Conservation (phyloP, 805 yeast species). For the Starmerella ratchasimensis region DNA sequence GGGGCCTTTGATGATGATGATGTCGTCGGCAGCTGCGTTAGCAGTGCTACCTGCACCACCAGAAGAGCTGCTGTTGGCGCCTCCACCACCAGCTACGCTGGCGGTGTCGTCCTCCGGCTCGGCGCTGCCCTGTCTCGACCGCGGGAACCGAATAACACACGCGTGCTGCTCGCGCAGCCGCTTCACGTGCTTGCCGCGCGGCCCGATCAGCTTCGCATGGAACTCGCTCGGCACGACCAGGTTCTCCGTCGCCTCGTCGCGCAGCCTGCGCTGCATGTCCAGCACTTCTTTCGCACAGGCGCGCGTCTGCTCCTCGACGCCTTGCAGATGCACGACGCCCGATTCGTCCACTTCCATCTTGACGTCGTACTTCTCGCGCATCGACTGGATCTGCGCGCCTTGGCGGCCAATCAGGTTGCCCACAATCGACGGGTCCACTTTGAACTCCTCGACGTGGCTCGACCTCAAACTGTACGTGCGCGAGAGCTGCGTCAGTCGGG, state of each 20-base stretch:
- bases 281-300: slow-evolving; percentile 50
- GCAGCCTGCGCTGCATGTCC: slow-evolving; percentile 56
- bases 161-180: slow-evolving; percentile 79
- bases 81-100: neutral
- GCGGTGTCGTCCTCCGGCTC: slow-evolving; percentile 26
- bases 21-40: too few species aligned
- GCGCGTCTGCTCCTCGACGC: slow-evolving; percentile 64
- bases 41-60: neutral
- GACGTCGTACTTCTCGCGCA: slow-evolving; percentile 63
- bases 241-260: slow-evolving; percentile 60
- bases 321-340: slow-evolving; percentile 49
- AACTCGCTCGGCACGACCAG: slow-evolving; percentile 60
- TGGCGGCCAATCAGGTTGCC: slow-evolving; percentile 81
- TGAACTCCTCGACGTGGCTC: slow-evolving; percentile 35
- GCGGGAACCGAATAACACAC: slow-evolving; percentile 67
- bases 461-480: slow-evolving; percentile 36
- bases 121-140: slow-evolving; percentile 1
- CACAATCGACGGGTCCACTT: slow-evolving; percentile 53
- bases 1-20: slow-evolving; percentile 45
- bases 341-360: slow-evolving; percentile 57
- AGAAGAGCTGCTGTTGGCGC: slow-evolving; percentile 2
- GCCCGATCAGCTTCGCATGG: slow-evolving; percentile 75
- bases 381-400: slow-evolving; percentile 57
- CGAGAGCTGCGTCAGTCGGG: slow-evolving; percentile 41
- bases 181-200: slow-evolving; percentile 63